Evolutionary conservation across 345 rosid genomes (phyloP).

Genomic region (Salix koriyanagi): DNA sequence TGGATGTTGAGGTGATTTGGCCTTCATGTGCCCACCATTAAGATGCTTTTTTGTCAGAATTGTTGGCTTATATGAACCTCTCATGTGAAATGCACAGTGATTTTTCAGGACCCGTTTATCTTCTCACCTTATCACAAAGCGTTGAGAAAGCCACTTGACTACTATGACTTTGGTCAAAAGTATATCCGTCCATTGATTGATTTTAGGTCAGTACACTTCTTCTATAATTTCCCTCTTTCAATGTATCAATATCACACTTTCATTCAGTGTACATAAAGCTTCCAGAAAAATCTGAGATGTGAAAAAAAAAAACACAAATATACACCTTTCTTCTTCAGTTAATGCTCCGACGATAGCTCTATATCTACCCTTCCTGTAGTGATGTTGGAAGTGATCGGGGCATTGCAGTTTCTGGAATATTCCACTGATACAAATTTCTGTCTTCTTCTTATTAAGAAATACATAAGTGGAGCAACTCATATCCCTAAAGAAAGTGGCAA

Average conservation of each 20-base stretch:
- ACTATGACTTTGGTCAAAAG: conserved; percentile 87
- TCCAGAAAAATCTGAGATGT: conserved; percentile 3
- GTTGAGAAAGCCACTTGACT: conserved; percentile 86
- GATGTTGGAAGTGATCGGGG: background rate
- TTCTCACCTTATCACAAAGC: conserved; percentile 84
- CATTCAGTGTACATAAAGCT: background rate
- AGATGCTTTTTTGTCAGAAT: conserved; percentile 12
- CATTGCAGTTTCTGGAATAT: background rate
- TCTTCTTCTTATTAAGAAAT: background rate
- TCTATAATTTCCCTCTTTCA: background rate
- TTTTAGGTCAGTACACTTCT: conserved; percentile 60
- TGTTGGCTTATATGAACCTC: conserved; percentile 14
- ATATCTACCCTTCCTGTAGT: background rate
- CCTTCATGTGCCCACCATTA: background rate
- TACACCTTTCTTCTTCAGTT: background rate
- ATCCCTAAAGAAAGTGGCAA: background rate
- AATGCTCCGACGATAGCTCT: background rate
- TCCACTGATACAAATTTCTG: background rate
- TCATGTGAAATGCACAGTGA: conserved; percentile 19
- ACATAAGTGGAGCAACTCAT: background rate
- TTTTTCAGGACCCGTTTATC: conserved; percentile 69
- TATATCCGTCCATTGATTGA: conserved; percentile 80
- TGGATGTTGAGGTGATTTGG: conserved; percentile 74
- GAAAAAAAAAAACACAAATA: background rate
- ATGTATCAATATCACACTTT: background rate